Evolutionary conservation across 305 asterid species (phyloP).

Genomic region (Solanum hybrid): DNA sequence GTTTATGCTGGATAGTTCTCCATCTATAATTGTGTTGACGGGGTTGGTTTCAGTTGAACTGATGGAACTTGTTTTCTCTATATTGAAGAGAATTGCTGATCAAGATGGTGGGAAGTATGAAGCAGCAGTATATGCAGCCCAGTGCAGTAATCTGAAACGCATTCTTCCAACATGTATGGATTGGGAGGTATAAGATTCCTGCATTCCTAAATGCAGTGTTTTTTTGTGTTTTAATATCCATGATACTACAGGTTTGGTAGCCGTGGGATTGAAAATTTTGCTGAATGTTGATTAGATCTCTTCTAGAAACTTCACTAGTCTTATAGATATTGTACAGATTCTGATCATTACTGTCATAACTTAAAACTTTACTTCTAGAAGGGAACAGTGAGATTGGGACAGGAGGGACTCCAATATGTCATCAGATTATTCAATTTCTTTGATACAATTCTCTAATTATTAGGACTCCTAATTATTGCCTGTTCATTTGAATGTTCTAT

Average conservation of each 20-base stretch:
- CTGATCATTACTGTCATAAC: not conserved
- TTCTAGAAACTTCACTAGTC: not conserved
- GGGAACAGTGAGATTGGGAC: not conserved
- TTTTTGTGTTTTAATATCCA: not conserved
- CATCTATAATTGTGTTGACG: not conserved
- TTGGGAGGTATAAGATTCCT: conserved; percentile 71
- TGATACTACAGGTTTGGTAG: not conserved
- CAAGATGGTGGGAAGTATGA: conserved; percentile 92
- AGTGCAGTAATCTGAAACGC: conserved; percentile 87
- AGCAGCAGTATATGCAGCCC: conserved; percentile 81
- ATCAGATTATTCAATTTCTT: not conserved
- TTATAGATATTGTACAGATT: not conserved
- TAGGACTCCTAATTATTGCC: not conserved
- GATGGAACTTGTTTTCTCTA: conserved; percentile 17
- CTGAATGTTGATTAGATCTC: not conserved
- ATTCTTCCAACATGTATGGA: conserved; percentile 86
- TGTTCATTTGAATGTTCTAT: not conserved
- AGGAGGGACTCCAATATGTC: not conserved
- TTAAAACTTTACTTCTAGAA: not conserved
- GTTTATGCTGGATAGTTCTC: not conserved
- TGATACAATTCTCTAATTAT: not conserved
- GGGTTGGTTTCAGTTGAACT: conserved; percentile 13
- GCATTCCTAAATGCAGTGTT: not conserved
- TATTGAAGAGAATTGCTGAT: conserved; percentile 80
- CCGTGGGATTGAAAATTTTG: not conserved